Conservation (phyloP, 208 protist species). For the Leishmania martiniquensis region DNA sequence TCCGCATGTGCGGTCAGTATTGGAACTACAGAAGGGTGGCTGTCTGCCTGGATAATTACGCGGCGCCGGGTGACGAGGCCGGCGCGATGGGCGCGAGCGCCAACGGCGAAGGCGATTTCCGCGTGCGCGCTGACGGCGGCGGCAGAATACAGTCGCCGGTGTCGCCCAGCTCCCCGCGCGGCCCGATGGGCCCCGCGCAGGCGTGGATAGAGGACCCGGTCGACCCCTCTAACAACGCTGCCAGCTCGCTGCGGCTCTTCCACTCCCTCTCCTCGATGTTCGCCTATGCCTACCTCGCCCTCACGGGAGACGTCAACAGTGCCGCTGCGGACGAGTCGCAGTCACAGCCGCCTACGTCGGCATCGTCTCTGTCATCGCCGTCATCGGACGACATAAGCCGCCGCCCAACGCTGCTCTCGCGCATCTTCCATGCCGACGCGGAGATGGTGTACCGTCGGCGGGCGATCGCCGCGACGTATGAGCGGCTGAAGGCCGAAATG, state of each 20-base stretch:
- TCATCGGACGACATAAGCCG: constrained; percentile 48
- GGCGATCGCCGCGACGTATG: constrained; percentile 52
- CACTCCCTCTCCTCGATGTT: constrained; percentile 76
- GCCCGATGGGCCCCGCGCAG: constrained; percentile 41
- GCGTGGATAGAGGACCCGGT: constrained; percentile 73
- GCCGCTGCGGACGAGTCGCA: background rate
- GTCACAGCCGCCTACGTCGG: background rate
- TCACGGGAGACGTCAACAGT: constrained; percentile 49
- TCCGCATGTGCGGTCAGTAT: constrained; percentile 90
- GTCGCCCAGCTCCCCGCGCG: constrained; percentile 28
- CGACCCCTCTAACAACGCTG: constrained; percentile 80
- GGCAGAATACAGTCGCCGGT: constrained; percentile 21
- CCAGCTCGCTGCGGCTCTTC: constrained; percentile 79
- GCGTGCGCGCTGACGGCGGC: constrained; percentile 3
- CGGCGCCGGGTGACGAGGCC: background rate
- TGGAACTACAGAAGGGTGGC: constrained; percentile 86
- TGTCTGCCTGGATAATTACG: constrained; percentile 59
- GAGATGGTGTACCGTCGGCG: constrained; percentile 57
- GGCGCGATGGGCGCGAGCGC: background rate
- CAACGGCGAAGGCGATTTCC: constrained; percentile 17
- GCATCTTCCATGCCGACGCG: constrained; percentile 80
- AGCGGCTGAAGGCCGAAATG: constrained; percentile 28
- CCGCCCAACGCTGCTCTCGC: constrained; percentile 83
- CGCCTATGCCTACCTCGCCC: constrained; percentile 64
- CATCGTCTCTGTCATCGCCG: constrained; percentile 32